These are phyloP conservation scores for Ustilago curta DNA, from an alignment of 1,284 basidiomycete species.

Conservation along the genomic window DNA sequence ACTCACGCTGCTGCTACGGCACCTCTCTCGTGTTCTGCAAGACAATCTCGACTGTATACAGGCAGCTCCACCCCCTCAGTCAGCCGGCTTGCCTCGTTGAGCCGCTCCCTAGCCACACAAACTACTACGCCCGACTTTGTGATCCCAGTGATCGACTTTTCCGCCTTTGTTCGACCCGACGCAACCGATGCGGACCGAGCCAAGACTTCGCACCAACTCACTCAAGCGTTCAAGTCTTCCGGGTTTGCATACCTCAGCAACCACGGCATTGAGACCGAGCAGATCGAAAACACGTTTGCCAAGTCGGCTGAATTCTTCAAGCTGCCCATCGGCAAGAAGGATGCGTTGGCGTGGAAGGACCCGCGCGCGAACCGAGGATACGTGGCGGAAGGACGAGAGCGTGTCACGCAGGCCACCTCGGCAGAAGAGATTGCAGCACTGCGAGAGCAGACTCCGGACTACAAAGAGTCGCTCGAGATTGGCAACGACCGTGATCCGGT, in stretches of 20 bases:
- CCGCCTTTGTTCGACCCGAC: slow-evolving; percentile 74
- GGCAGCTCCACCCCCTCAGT: background rate
- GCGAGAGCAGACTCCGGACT: slow-evolving; percentile 75
- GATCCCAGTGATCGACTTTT: slow-evolving; percentile 81
- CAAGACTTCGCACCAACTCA: slow-evolving; percentile 77
- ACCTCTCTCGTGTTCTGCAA: background rate
- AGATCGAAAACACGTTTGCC: slow-evolving; percentile 73
- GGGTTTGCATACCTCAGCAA: slow-evolving; percentile 60
- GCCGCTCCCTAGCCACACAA: slow-evolving; percentile 18
- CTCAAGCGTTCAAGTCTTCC: slow-evolving; percentile 79
- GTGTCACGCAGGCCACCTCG: slow-evolving; percentile 77
- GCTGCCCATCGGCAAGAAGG: slow-evolving; percentile 77
- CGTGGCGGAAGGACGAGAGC: slow-evolving; percentile 81
- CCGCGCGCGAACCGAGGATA: slow-evolving; percentile 86
- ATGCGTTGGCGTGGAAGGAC: slow-evolving; percentile 70
- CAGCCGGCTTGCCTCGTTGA: background rate
- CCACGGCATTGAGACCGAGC: slow-evolving; percentile 19
- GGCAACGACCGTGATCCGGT: slow-evolving; percentile 76
- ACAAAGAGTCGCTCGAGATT: slow-evolving; percentile 87
- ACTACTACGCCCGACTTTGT: slow-evolving; percentile 24
- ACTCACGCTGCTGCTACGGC: background rate
- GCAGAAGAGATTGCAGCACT: slow-evolving; percentile 79
- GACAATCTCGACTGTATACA: background rate
- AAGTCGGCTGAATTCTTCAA: slow-evolving; percentile 81
- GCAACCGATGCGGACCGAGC: slow-evolving; percentile 74